Conservation (phyloP, 495 filamentous ascomycete genomes). For the Glarea lozoyensis region DNA sequence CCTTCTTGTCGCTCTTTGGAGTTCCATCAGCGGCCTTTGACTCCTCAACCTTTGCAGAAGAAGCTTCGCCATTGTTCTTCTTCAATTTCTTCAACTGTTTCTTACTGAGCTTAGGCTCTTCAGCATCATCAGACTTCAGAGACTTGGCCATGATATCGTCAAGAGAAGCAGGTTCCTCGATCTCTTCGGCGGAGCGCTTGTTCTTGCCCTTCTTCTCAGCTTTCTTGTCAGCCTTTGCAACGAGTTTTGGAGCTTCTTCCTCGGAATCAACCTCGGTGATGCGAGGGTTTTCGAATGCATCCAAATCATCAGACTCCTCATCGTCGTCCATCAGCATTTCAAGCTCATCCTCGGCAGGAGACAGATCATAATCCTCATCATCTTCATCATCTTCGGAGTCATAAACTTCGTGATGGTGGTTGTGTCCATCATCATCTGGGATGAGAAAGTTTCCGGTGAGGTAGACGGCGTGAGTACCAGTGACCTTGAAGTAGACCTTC, state of each 20-base stretch:
- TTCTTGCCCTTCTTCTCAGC: constrained; percentile 64
- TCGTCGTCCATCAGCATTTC: constrained; percentile 50
- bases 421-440: constrained; percentile 39
- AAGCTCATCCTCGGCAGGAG: constrained; percentile 69
- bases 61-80: constrained; percentile 88
- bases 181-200: constrained; percentile 73
- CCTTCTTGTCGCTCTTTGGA: constrained; percentile 79
- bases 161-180: constrained; percentile 36
- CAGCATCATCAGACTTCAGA: constrained; percentile 22
- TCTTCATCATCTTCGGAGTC: constrained; percentile 58
- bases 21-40: constrained; percentile 32
- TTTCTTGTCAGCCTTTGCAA: constrained; percentile 31
- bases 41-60: constrained; percentile 48
- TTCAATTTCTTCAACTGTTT: constrained; percentile 98
- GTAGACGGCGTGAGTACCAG: constrained; percentile 81
- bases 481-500: constrained; percentile 81
- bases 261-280: constrained; percentile 80
- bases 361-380: constrained; percentile 69
- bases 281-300: constrained; percentile 68
- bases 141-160: constrained; percentile 71
- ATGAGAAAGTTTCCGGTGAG: constrained; percentile 93
- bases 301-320: constrained; percentile 79
- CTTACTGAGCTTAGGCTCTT: constrained; percentile 56
- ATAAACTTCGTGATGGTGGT: constrained; percentile 42
- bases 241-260: constrained; percentile 61